Conservation (phyloP, 257 asterid species). For the Galeopsis tetrahit region DNA sequence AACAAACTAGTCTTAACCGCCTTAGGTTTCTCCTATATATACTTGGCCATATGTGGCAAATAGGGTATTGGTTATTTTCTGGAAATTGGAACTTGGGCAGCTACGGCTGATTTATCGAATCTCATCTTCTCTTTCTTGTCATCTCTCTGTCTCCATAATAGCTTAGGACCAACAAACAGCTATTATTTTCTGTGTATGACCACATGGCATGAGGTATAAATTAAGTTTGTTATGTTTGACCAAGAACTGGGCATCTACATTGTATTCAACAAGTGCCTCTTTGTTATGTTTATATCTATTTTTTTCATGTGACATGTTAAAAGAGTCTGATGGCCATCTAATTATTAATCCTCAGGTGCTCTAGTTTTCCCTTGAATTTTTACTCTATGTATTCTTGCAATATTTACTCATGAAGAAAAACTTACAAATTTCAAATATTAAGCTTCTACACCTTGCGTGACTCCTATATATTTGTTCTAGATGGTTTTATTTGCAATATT, state of each 20-base stretch:
- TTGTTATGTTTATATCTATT: background rate
- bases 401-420: background rate
- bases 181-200: too few relatives aligned
- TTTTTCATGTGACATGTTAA: background rate
- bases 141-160: too few relatives aligned
- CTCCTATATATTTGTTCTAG: background rate
- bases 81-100: too few relatives aligned
- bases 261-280: background rate
- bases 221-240: background rate
- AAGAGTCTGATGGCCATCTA: conserved; percentile 23
- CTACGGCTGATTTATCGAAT: too few relatives aligned
- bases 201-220: background rate
- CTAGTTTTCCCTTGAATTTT: background rate
- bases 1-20: too few relatives aligned
- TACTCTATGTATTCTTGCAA: background rate
- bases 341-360: conserved; percentile 4
- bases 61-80: too few relatives aligned
- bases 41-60: too few relatives aligned
- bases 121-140: too few relatives aligned
- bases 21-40: too few relatives aligned
- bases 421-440: conserved; percentile 6
- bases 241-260: background rate
- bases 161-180: conserved; percentile 10
- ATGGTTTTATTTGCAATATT: background rate
- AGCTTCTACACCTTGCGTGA: background rate